A percentile compares a stretch with the other conserved stretches of the same genome.
These are phyloP conservation scores for Tolypocladium capitatum DNA, from an alignment of 2,329 filamentous ascomycete species.

Conservation along the genomic window DNA sequence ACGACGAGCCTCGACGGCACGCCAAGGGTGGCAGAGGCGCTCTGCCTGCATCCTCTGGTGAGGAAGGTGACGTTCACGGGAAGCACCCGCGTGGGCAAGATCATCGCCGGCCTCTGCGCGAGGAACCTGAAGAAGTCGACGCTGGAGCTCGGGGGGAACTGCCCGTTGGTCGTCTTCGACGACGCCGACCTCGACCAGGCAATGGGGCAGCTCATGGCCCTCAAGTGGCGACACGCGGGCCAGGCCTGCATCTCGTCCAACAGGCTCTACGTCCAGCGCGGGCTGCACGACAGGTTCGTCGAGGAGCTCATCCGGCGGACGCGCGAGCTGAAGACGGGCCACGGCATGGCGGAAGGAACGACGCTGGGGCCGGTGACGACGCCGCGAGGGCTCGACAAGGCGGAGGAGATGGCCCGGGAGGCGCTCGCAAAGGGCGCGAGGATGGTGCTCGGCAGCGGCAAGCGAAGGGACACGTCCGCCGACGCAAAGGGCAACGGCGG, in stretches of 20 bases:
- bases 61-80: slow-evolving; percentile 68
- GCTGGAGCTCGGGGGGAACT: slow-evolving; percentile 60
- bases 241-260: slow-evolving; percentile 60
- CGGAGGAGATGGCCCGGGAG: slow-evolving; percentile 40
- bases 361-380: slow-evolving; percentile 23
- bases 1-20: slow-evolving; percentile 32
- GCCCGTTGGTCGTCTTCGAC: slow-evolving; percentile 50
- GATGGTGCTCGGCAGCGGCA: slow-evolving; percentile 37
- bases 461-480: slow-evolving; percentile 24
- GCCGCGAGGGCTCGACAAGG: slow-evolving; percentile 18
- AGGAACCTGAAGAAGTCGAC: slow-evolving; percentile 53
- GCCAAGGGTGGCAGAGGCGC: slow-evolving; percentile 28
- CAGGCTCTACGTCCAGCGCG: slow-evolving; percentile 44
- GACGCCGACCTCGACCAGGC: slow-evolving; percentile 57
- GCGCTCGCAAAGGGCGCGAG: slow-evolving; percentile 49
- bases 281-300: slow-evolving; percentile 48
- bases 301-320: slow-evolving; percentile 38
- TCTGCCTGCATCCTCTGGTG: slow-evolving; percentile 30
- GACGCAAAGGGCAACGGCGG: slow-evolving; percentile 23
- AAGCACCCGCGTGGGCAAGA: slow-evolving; percentile 54
- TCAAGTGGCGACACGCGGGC: slow-evolving; percentile 60
- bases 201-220: slow-evolving; percentile 44
- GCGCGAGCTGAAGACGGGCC: slow-evolving; percentile 43
- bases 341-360: slow-evolving; percentile 34
- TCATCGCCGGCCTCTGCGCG: slow-evolving; percentile 46